phyloP scores from a whole-genome alignment of 2,329 filamentous ascomycete genomes.

The Ascochyta koolunga region DNA sequence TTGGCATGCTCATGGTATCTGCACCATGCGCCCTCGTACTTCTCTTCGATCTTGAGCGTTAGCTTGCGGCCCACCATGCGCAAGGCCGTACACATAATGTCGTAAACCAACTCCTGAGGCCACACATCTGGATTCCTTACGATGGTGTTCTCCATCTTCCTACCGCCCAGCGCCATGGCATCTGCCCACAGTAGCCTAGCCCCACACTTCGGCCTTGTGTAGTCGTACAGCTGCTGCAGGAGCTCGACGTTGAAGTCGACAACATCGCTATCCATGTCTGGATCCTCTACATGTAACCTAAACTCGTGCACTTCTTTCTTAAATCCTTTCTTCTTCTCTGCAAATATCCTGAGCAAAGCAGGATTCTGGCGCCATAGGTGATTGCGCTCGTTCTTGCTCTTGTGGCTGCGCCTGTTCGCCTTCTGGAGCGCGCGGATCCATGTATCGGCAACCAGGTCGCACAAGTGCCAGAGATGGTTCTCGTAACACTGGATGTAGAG shows the following conservation, averaged over 20 bases:
- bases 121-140: not conserved
- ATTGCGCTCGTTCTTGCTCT: not conserved
- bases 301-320: conserved; percentile 14
- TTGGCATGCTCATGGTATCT: conserved; percentile 41
- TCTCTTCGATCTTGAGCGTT: conserved; percentile 43
- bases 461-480: conserved; percentile 22
- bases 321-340: conserved; percentile 4
- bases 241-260: conserved; percentile 18
- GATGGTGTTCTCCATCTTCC: conserved; percentile 13
- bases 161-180: conserved; percentile 35
- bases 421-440: conserved; percentile 43
- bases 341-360: conserved; percentile 4
- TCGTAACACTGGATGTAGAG: conserved; percentile 37
- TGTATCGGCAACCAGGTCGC: conserved; percentile 41
- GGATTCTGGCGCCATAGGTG: conserved; percentile 30
- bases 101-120: conserved; percentile 22
- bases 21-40: conserved; percentile 36
- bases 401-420: conserved; percentile 9
- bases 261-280: conserved; percentile 14
- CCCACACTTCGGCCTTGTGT: conserved; percentile 26
- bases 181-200: conserved; percentile 43
- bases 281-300: conserved; percentile 19
- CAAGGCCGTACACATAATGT: conserved; percentile 36
- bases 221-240: conserved; percentile 29
- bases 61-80: conserved; percentile 29